Evolutionary conservation across 2,329 filamentous ascomycete genomes (phyloP).

Genomic region (Ceratocystis smalleyi): DNA sequence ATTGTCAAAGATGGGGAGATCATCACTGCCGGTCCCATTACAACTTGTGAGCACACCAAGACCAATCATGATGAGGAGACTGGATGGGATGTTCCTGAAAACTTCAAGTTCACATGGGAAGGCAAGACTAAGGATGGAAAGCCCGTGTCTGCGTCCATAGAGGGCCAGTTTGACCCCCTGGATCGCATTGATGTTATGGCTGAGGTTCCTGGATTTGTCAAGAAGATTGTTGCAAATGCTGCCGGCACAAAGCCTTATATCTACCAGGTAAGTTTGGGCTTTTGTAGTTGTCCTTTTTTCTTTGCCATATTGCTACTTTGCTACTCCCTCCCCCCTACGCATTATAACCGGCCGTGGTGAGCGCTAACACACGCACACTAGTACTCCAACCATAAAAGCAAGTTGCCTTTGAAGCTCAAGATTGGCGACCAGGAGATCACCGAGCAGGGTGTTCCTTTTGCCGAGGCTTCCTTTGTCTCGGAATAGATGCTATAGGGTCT

Average conservation of each 20-base stretch:
- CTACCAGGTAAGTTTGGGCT: conserved; percentile 52
- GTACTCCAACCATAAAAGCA: conserved; percentile 52
- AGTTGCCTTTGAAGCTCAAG: conserved; percentile 64
- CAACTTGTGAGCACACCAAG: conserved; percentile 52
- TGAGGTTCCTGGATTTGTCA: conserved; percentile 88
- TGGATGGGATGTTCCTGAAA: conserved; percentile 76
- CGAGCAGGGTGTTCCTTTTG: conserved; percentile 67
- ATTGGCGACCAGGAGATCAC: conserved; percentile 62
- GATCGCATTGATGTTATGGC: conserved; percentile 89
- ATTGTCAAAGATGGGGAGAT: conserved; percentile 71
- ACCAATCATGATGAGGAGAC: conserved; percentile 58
- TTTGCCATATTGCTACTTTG: background rate
- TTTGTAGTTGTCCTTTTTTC: background rate
- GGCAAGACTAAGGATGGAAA: conserved; percentile 66
- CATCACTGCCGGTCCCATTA: conserved; percentile 51
- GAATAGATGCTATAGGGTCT: conserved; percentile 23
- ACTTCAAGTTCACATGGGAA: conserved; percentile 60
- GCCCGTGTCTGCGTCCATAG: conserved; percentile 51
- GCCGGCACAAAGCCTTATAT: conserved; percentile 94
- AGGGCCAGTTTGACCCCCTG: conserved; percentile 49
- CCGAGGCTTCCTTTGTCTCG: conserved; percentile 93
- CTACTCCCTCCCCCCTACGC: background rate
- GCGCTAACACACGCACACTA: conserved; percentile 27
- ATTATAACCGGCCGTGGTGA: background rate
- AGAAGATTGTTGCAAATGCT: conserved; percentile 76